These are phyloP conservation scores for Carex littledalei DNA, from an alignment of 176 grass and related monocot genomes.

Conservation along the genomic window DNA sequence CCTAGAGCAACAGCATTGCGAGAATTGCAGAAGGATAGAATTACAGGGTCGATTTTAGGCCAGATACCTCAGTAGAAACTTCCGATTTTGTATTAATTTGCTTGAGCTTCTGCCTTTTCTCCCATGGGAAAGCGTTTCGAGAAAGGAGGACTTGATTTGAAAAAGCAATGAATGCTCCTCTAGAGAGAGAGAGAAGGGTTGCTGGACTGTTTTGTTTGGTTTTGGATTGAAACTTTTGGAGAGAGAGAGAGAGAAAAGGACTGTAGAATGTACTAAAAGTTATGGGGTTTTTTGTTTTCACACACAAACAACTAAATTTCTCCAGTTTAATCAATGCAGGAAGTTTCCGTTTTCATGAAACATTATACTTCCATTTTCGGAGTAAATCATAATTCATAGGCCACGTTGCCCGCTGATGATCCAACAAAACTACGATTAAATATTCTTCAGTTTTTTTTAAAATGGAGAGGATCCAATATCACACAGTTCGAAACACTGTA, in stretches of 20 bases:
- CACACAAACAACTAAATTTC: not conserved
- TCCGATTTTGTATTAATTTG: not conserved
- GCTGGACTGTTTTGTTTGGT: constrained; percentile 2
- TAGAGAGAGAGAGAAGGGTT: not conserved
- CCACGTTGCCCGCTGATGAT: no score
- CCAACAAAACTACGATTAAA: no score
- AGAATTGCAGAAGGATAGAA: not conserved
- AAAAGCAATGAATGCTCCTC: not conserved
- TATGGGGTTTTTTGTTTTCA: not conserved
- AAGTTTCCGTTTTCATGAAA: not conserved
- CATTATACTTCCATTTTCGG: no score
- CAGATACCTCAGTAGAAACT: constrained; percentile 1
- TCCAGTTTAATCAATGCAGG: not conserved
- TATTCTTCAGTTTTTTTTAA: not conserved
- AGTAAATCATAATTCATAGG: no score
- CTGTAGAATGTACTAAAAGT: not conserved
- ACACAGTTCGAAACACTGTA: not conserved
- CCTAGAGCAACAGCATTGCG: constrained; percentile 13
- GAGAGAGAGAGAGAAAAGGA: not conserved
- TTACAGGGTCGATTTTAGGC: not conserved
- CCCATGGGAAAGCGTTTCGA: constrained; percentile 20
- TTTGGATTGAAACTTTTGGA: not conserved
- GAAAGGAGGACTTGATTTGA: constrained; percentile 14
- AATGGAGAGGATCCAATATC: not conserved
- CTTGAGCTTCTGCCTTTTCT: not conserved